Base-by-base conservation (phyloP, 352 stramenopile genomes). In the Elongisporangium prolatum region DNA sequence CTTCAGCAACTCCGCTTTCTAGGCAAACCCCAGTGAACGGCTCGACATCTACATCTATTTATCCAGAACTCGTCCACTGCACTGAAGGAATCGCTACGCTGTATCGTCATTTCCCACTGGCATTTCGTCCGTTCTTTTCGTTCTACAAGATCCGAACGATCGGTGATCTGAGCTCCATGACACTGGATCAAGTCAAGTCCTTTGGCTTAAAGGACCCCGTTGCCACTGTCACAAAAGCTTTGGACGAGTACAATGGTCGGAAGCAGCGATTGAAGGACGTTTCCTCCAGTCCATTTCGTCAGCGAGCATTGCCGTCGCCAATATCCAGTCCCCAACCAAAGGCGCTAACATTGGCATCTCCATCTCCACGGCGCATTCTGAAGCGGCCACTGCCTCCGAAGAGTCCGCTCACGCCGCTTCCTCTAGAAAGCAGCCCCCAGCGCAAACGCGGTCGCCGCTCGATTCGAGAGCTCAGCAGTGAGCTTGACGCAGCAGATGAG, bases 141-240 rank as follows among this genome's bases (percentile, higher is more conserved):
- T 86, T 84, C 11, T 80, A 84, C 68, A 85, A 88, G 52, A 74
- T 93, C 52, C 75, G 80, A 34, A 91, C 81, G 0, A 73, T 93
- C 24, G 79, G 84, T 21, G 75, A 93, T 62, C 56, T 91, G 54
- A 86, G 76, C 52, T 61, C 70, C 0, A 75, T 84, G 59, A 53
- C 65, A 0, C 44, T 76, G 13, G 66, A 77, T 40, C 76, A 81
- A 56, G 72, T 93, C 21, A 73, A 70, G 44, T 74, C 71, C 20
- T 80, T 93, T 38, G 79, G 72, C 2, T 63, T 90, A 6, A 87
- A 87, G 50, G 77, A 90, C 8, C 71, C 75, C 7, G 66, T 84
- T 4, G 59, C 44, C 11, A 88, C 75, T 6, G 72, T 91, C 48
- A 57, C 64, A 44, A 74, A 74, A 21, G 84, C 80, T 1, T 60